A percentile compares a stretch with the other conserved stretches of the same genome.
Evolutionary conservation across 768 basidiomycete genomes (phyloP).

Genomic region (Amanita rimosa): DNA sequence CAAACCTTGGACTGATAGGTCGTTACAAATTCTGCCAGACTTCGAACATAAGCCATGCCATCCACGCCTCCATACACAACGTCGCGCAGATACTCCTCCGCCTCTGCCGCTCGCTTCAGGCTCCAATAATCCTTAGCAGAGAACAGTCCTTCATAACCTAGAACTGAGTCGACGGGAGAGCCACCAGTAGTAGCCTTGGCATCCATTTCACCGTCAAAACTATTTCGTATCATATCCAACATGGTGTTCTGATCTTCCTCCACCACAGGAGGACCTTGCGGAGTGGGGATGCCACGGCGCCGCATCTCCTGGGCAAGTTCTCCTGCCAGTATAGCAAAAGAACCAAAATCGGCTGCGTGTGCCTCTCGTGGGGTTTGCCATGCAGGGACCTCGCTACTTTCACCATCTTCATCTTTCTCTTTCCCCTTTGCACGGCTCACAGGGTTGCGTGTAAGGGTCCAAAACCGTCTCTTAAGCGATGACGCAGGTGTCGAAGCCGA

Average conservation of each 20-base stretch:
- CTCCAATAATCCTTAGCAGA: conserved; percentile 34
- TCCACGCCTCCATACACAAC: conserved; percentile 75
- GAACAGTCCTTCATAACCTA: conserved; percentile 9
- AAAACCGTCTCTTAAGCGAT: conserved; percentile 39
- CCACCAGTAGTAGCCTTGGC: conserved; percentile 9
- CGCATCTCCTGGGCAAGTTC: conserved; percentile 33
- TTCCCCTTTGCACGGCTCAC: conserved; percentile 33
- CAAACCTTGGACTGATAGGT: conserved; percentile 11
- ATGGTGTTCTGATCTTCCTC: conserved; percentile 21
- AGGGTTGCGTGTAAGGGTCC: conserved; percentile 45
- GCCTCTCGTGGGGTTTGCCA: conserved; percentile 44
- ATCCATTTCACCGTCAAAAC: conserved; percentile 22
- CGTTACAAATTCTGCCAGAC: conserved; percentile 62
- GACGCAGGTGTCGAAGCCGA: conserved; percentile 8
- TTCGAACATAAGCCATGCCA: conserved; percentile 66
- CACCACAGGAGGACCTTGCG: conserved; percentile 11
- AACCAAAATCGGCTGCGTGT: conserved; percentile 49
- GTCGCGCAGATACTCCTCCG: conserved; percentile 57
- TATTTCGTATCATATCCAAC: conserved; percentile 24
- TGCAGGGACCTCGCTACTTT: conserved; percentile 22
- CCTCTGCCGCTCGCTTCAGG: conserved; percentile 34
- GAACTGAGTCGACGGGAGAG: conserved; percentile 10
- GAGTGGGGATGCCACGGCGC: conserved; percentile 15
- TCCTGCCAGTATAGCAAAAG: conserved; percentile 42
- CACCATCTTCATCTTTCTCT: conserved; percentile 41